These are phyloP conservation scores for Akebia trifoliata DNA, from an alignment of 164 flowering plant species.

Conservation along the genomic window DNA sequence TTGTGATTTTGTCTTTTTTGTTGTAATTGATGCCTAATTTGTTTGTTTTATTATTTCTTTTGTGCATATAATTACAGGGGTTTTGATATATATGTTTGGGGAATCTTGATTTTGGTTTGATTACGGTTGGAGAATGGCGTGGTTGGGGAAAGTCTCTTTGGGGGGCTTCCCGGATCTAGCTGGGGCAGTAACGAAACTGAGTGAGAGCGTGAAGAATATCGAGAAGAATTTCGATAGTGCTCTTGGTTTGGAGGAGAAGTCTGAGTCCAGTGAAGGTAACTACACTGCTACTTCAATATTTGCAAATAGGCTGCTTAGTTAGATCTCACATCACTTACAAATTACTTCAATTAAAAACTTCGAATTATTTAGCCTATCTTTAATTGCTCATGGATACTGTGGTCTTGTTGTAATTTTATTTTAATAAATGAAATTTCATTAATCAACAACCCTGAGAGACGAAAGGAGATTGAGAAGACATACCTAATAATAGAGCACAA, in stretches of 20 bases:
- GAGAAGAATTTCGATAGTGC: constrained; percentile 98
- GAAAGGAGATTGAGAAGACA: no score
- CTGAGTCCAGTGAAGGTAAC: constrained; percentile 65
- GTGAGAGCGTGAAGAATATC: constrained; percentile 97
- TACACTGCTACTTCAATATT: background rate
- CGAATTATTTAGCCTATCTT: no score
- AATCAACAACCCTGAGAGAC: no score
- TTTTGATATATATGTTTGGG: constrained; percentile 13
- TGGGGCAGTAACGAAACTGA: constrained; percentile 90
- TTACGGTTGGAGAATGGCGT: constrained; percentile 54
- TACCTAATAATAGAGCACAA: no score
- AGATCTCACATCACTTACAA: background rate
- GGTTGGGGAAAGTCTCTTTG: constrained; percentile 87
- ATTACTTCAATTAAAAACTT: background rate
- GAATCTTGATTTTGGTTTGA: constrained; percentile 17
- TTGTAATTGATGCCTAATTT: background rate
- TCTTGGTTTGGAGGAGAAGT: constrained; percentile 84
- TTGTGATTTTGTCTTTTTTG: background rate
- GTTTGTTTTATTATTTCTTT: background rate
- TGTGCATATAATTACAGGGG: constrained; percentile 13
- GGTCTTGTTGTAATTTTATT: no score
- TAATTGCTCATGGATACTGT: no score
- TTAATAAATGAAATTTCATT: no score
- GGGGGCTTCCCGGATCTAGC: constrained; percentile 93
- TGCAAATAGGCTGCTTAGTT: background rate